Percentiles rank a stretch among this genome's conserved stretches.
These are phyloP conservation scores for Euphrasia arctica DNA, from an alignment of 305 asterid species.

Conservation along the genomic window DNA sequence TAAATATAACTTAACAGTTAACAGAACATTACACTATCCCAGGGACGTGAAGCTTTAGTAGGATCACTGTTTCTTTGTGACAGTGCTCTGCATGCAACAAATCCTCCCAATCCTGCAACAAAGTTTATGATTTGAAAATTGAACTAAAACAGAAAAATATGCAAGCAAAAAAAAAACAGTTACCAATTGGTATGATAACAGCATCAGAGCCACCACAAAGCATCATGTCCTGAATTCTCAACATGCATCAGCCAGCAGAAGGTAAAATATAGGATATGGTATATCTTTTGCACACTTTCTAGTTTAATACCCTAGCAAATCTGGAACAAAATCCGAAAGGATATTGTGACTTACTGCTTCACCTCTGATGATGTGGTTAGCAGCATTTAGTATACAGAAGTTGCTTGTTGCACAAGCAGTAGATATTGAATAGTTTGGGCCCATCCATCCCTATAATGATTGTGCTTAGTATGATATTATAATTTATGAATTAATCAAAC, in stretches of 20 bases:
- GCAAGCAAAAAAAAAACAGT: slow-evolving; percentile 5
- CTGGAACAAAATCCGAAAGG: slow-evolving; percentile 16
- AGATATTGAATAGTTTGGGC: slow-evolving; percentile 96
- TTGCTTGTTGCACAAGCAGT: slow-evolving; percentile 98
- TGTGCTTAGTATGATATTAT: slow-evolving; percentile 22
- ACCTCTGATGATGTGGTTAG: slow-evolving; percentile 93
- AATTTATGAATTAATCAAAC: slow-evolving; percentile 13
- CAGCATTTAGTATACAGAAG: slow-evolving; percentile 94
- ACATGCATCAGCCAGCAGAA: slow-evolving; percentile 25
- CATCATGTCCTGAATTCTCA: slow-evolving; percentile 84
- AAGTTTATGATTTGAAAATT: slow-evolving; percentile 18
- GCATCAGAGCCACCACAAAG: slow-evolving; percentile 98
- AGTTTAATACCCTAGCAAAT: slow-evolving; percentile 7
- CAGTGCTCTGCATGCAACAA: slow-evolving; percentile 50
- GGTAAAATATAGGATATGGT: slow-evolving; percentile 2
- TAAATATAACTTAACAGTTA: slow-evolving; percentile 25
- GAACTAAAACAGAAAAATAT: slow-evolving; percentile 1
- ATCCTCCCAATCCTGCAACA: slow-evolving; percentile 52
- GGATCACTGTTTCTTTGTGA: slow-evolving; percentile 57
- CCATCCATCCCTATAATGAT: slow-evolving; percentile 91
- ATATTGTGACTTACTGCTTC: slow-evolving; percentile 73
- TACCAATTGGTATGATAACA: slow-evolving; percentile 74
- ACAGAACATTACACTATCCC: slow-evolving; percentile 77
- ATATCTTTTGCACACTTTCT: slow-evolving; percentile 14
- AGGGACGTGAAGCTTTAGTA: slow-evolving; percentile 92